A percentile compares a stretch with the other conserved stretches of the same genome.
Conservation (phyloP, 768 basidiomycete species). For the Coprinopsis cinerea region DNA sequence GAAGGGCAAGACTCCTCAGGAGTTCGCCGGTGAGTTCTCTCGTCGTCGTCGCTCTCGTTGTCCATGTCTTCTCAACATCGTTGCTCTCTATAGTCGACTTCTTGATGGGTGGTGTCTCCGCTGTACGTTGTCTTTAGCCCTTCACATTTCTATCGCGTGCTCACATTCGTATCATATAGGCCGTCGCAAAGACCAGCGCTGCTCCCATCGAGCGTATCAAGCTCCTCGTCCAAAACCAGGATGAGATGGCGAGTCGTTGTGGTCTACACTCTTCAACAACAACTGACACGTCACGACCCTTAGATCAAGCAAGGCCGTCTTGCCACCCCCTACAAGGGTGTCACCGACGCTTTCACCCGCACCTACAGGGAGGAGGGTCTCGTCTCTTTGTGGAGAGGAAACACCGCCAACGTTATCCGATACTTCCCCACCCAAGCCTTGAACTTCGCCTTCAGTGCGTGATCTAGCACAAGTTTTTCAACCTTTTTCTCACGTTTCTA, state of each 20-base stretch:
- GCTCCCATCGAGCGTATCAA: constrained; percentile 99
- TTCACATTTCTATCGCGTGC: constrained; percentile 7
- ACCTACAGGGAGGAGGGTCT: constrained; percentile 96
- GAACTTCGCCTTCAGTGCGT: constrained; percentile 99
- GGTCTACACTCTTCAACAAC: constrained; percentile 4
- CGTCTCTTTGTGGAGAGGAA: constrained; percentile 96
- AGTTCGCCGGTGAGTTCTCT: constrained; percentile 68
- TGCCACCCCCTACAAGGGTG: constrained; percentile 92
- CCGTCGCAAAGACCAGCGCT: constrained; percentile 97
- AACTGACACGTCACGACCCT: constrained; percentile 30
- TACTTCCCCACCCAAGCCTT: constrained; percentile 99
- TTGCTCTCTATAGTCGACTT: constrained; percentile 63
- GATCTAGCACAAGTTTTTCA: constrained; percentile 3
- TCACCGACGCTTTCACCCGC: constrained; percentile 84
- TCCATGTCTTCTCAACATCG: constrained; percentile 9
- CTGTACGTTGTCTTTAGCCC: constrained; percentile 42
- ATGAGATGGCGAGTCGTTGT: constrained; percentile 83
- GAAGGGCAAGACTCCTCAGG: constrained; percentile 87
- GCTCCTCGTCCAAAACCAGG: constrained; percentile 97
- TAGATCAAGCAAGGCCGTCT: constrained; percentile 99
- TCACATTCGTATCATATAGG: constrained; percentile 43
- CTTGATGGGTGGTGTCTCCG: constrained; percentile 95
- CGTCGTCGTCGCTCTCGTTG: constrained; percentile 13
- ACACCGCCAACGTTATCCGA: constrained; percentile 99
- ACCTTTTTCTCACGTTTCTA: constrained; percentile 6